Evolutionary conservation across 305 asterid species (phyloP).

Genomic region (Solanum hybrid): DNA sequence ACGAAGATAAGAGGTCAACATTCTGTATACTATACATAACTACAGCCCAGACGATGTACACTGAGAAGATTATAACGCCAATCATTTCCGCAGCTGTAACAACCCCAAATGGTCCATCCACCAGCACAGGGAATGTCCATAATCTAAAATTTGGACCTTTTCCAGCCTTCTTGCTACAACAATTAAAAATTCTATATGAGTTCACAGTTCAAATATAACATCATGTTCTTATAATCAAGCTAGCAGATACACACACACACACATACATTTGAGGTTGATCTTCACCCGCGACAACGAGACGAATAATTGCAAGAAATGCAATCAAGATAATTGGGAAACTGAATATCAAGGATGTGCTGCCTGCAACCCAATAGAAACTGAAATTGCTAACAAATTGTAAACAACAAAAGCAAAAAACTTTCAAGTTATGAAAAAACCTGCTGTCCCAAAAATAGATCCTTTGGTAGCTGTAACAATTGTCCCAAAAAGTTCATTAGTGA

Average conservation of each 20-base stretch:
- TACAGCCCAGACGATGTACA: constrained; percentile 57
- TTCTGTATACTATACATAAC: constrained; percentile 26
- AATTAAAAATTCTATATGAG: not conserved
- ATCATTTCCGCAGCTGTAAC: constrained; percentile 81
- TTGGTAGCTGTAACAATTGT: constrained; percentile 13
- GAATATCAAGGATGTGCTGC: constrained; percentile 41
- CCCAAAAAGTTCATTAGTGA: not conserved
- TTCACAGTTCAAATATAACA: not conserved
- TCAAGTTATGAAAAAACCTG: constrained; percentile 27
- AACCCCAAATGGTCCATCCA: constrained; percentile 82
- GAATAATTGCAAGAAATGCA: constrained; percentile 49
- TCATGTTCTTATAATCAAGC: not conserved
- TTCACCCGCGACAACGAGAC: constrained; percentile 40
- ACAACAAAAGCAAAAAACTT: not conserved
- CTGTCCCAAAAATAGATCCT: constrained; percentile 28
- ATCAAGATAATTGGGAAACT: constrained; percentile 60
- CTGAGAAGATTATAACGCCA: constrained; percentile 40
- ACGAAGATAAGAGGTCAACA: constrained; percentile 15
- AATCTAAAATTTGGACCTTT: constrained; percentile 39
- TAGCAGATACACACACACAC: not conserved
- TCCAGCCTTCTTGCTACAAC: constrained; percentile 25
- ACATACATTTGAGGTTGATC: constrained; percentile 5
- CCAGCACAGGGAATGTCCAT: constrained; percentile 81
- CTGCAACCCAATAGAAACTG: constrained; percentile 16
- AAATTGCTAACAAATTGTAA: not conserved